Base-by-base conservation (phyloP, 1,284 basidiomycete species). In the Chondrostereum purpureum region DNA sequence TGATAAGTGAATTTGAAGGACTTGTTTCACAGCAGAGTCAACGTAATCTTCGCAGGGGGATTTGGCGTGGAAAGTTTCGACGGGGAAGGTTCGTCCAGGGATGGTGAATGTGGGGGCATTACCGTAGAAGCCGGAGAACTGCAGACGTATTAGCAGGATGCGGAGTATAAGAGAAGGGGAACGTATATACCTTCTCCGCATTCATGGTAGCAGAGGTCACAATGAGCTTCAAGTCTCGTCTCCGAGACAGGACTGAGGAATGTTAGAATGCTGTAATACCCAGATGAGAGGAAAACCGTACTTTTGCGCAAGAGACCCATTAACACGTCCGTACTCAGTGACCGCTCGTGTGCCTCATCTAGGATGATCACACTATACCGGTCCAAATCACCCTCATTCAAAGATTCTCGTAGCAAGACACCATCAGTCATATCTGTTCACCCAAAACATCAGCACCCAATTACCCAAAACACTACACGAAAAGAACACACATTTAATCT, bases 191-290 rank as follows among this genome's bases (percentile, higher is more conserved):
- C 79, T 97, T 97, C 46, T 96, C 92, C 0, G 95, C 88, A 59
- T 99, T 98, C 95, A 99, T 98, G 1, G 95, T 99, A 3, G 95
- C 95, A 2, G 95, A 98, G 1, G 95, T 98, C 23, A 99, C 94
- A 53, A 99, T 95, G 35, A 99, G 78, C 65, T 94, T 97, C 39
- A 98, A 68, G 62, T 99, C 95, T 50, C 93, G 73, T 50, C 95
- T 72, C 5, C 95, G 77, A 1, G 92, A 92, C 33, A 99, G 69
- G 55, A 98, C 93, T 95, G 52, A 24, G 16, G 22, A 20, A 19
- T n/a, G n/a, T n/a, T n/a, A n/a, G n/a, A 3, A 14, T 31, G n/a
- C n/a, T n/a, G 36, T 56, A 13, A 55, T 45, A 31, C 48, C 36
- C 27, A 48, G 36, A n/a, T 23, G 38, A 17, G 13, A 40, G 12